Percentiles rank a stretch among this genome's conserved stretches.
These are phyloP conservation scores for Metschnikowia reukaufii DNA, from an alignment of 805 yeast genomes.

Conservation along the genomic window DNA sequence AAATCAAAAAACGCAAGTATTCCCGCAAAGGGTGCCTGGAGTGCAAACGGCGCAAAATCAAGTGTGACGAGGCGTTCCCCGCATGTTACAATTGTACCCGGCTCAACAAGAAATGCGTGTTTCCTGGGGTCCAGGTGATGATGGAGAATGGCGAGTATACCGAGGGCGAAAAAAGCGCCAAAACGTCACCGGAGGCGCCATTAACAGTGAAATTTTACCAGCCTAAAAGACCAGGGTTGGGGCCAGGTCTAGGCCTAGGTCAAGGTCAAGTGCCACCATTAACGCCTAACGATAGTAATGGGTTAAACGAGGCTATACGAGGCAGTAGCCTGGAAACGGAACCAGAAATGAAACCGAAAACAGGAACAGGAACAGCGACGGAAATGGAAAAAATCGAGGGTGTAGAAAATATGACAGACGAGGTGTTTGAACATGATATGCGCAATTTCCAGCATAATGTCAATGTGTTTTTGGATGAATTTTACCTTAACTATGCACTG, in stretches of 20 bases:
- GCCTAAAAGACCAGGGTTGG: conserved; percentile 3
- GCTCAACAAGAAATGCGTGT: conserved; percentile 33
- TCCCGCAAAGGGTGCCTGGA: conserved; percentile 43
- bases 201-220: conserved; percentile 13
- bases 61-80: conserved; percentile 43
- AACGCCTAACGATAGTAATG: no score
- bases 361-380: background rate
- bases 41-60: conserved; percentile 45
- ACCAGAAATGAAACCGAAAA: background rate
- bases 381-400: background rate
- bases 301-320: no score
- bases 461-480: conserved; percentile 33
- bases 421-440: conserved; percentile 15
- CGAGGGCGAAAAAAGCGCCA: background rate
- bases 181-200: background rate
- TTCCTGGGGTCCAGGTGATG: conserved; percentile 9
- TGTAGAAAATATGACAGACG: background rate
- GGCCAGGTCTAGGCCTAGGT: background rate
- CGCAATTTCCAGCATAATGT: conserved; percentile 35
- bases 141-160: background rate
- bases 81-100: conserved; percentile 38
- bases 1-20: conserved; percentile 38
- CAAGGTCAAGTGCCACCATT: background rate
- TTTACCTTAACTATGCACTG: conserved; percentile 20
- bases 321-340: background rate